A percentile compares a stretch with the other conserved stretches of the same genome.
phyloP scores from a whole-genome alignment of 345 rosid species.

The Eucalyptus coolabah region DNA sequence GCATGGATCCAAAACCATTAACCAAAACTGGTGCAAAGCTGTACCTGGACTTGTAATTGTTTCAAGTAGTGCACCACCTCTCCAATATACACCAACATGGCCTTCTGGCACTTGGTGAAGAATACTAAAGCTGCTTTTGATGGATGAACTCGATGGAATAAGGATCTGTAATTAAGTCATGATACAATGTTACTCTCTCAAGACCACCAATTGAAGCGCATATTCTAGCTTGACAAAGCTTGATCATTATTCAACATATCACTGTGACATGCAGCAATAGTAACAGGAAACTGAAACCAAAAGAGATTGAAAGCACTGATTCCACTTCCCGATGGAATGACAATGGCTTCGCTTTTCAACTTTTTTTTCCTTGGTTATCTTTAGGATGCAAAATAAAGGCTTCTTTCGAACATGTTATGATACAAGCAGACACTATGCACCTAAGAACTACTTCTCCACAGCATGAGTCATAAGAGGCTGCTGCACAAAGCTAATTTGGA shows the following conservation, averaged over 20 bases:
- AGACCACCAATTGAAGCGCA: neutral
- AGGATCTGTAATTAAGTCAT: slow-evolving; percentile 21
- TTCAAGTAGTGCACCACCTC: slow-evolving; percentile 80
- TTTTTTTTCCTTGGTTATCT: neutral
- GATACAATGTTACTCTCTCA: neutral
- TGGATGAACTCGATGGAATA: slow-evolving; percentile 21
- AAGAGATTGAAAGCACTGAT: neutral
- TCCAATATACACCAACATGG: slow-evolving; percentile 94
- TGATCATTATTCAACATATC: neutral
- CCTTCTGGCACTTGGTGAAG: slow-evolving; percentile 94
- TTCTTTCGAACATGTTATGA: neutral
- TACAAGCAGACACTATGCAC: neutral
- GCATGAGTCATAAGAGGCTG: neutral
- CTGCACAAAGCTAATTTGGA: neutral
- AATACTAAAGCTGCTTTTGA: slow-evolving; percentile 26
- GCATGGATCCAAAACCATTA: neutral
- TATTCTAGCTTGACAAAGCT: neutral
- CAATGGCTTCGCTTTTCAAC: neutral
- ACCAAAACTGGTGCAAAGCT: neutral
- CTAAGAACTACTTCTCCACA: neutral
- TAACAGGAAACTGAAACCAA: neutral
- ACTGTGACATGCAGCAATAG: neutral
- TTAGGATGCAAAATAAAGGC: neutral
- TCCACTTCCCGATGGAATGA: neutral
- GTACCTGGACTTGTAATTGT: slow-evolving; percentile 61